phyloP scores from a whole-genome alignment of 2,329 filamentous ascomycete genomes.

The Sporothrix sp. region DNA sequence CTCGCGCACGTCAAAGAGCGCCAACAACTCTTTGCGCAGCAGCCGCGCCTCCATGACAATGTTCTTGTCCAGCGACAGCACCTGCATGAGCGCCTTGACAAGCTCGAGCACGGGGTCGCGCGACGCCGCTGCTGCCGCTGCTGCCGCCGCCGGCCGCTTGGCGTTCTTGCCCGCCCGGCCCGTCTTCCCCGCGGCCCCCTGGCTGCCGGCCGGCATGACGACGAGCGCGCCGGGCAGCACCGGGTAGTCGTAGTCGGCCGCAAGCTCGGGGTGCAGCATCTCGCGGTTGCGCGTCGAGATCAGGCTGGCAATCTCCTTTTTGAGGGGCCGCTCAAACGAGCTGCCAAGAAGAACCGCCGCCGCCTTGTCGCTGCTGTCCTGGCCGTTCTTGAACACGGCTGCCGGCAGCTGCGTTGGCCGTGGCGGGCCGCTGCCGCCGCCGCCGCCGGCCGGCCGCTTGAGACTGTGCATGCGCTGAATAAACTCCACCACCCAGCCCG shows the following conservation, averaged over 20 bases:
- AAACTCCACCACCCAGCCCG: conserved; percentile 90
- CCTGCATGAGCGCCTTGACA: conserved; percentile 87
- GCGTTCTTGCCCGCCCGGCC: no score
- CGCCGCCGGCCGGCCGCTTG: conserved; percentile 57
- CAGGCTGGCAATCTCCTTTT: conserved; percentile 76
- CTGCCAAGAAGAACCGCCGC: conserved; percentile 63
- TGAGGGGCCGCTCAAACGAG: conserved; percentile 76
- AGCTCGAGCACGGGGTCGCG: conserved; percentile 78
- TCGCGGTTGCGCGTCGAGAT: conserved; percentile 80
- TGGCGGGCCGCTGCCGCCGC: conserved; percentile 35
- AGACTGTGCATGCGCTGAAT: conserved; percentile 85
- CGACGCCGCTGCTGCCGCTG: conserved; percentile 21
- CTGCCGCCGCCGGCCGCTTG: conserved; percentile 8
- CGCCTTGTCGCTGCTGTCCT: conserved; percentile 42
- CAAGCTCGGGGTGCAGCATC: conserved; percentile 78
- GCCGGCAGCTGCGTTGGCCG: conserved; percentile 48
- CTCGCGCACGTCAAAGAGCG: conserved; percentile 87
- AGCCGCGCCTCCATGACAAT: conserved; percentile 81
- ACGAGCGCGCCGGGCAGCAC: conserved; percentile 58
- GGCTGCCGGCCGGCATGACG: conserved; percentile 22
- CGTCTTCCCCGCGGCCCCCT: no score
- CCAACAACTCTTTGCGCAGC: conserved; percentile 78
- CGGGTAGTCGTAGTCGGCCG: conserved; percentile 79
- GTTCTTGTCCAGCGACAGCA: conserved; percentile 81
- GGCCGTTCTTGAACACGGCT: conserved; percentile 30